These are phyloP conservation scores for Inga oerstediana DNA, from an alignment of 306 rosid genomes.

Conservation along the genomic window DNA sequence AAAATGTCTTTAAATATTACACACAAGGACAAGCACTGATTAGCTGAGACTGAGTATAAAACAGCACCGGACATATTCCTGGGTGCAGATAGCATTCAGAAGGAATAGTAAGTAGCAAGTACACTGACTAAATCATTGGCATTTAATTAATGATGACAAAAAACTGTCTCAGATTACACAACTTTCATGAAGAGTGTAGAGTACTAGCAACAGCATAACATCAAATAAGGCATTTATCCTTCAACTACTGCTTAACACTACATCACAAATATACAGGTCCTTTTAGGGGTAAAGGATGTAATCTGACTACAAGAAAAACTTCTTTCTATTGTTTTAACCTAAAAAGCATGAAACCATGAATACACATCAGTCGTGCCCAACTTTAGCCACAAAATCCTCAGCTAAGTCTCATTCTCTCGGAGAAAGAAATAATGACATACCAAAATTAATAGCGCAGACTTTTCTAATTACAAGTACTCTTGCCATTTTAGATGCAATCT, in stretches of 20 bases:
- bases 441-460: slow-evolving; percentile 7
- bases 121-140: not conserved
- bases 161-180: not conserved
- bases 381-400: not conserved
- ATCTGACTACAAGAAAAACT: not conserved
- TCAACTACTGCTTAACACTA: slow-evolving; percentile 1
- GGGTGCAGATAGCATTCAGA: slow-evolving; percentile 1
- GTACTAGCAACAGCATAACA: not conserved
- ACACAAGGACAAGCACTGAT: slow-evolving; percentile 20
- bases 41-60: not conserved
- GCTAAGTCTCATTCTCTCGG: not conserved
- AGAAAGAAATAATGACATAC: not conserved
- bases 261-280: not conserved
- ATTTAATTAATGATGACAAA: not conserved
- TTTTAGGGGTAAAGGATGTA: not conserved
- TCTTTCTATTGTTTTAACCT: not conserved
- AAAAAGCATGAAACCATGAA: not conserved
- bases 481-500: not conserved
- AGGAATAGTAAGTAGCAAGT: not conserved
- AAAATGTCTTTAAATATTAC: slow-evolving; percentile 15
- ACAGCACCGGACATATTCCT: slow-evolving; percentile 1
- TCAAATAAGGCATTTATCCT: not conserved
- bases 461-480: not conserved
- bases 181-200: not conserved
- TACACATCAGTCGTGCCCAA: not conserved